A percentile compares a stretch with the other conserved stretches of the same genome.
Evolutionary conservation across 192 early-diverging fungal genomes (phyloP).

Genomic region (Dimargaris cristalligena): DNA sequence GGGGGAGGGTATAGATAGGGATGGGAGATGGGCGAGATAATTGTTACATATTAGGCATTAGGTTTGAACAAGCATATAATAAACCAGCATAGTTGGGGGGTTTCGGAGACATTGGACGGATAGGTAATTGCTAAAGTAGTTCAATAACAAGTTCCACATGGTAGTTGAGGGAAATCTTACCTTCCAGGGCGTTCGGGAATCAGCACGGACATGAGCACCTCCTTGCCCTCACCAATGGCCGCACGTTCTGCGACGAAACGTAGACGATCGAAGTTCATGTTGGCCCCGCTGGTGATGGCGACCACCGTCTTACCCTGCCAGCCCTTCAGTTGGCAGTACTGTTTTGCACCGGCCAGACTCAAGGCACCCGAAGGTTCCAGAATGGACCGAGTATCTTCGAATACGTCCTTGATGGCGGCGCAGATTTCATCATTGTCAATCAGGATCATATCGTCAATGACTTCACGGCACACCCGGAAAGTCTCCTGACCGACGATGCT

Average conservation of each 20-base stretch:
- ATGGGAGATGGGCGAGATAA: too few species aligned
- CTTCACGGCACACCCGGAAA: constrained; percentile 56
- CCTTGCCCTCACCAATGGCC: constrained; percentile 77
- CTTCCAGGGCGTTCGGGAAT: constrained; percentile 84
- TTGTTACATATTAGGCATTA: too few species aligned
- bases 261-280: constrained; percentile 99
- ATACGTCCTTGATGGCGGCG: constrained; percentile 76
- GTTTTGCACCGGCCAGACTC: constrained; percentile 72
- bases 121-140: too few species aligned
- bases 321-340: constrained; percentile 44
- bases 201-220: constrained; percentile 79
- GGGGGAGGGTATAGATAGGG: not conserved
- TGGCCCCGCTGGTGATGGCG: constrained; percentile 79
- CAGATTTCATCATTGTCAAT: constrained; percentile 95
- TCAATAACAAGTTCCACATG: too few species aligned
- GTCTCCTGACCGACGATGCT: constrained; percentile 76
- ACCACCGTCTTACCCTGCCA: constrained; percentile 41
- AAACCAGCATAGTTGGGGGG: too few species aligned
- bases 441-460: constrained; percentile 82
- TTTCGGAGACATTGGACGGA: too few species aligned
- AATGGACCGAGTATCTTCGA: constrained; percentile 85
- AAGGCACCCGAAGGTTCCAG: constrained; percentile 94
- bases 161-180: too few species aligned
- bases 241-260: constrained; percentile 94
- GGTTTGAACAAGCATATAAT: too few species aligned